Evolutionary conservation across 805 yeast species (phyloP), one percentile per base, ranked within the genome.

Genomic region (Metschnikowia aberdeeniae): DNA sequence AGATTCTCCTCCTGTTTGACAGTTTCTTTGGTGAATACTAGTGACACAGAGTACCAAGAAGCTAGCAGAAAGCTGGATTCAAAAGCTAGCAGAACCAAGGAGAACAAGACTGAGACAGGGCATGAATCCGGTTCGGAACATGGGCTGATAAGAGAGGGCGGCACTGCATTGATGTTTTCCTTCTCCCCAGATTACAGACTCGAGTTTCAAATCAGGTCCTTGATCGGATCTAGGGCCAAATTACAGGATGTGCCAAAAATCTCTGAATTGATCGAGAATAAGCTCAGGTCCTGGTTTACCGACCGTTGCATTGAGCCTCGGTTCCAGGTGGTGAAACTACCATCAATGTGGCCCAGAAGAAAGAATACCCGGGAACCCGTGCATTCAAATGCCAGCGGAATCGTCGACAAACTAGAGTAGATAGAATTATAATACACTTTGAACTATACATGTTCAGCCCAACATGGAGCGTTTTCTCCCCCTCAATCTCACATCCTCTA

Each of bases 401-500:
- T 52, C 20, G 60, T 52, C 14, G 59, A 57, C 36, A 55, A 55
- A 32, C 36, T 53, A 7, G 59, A 55, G 24, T 50, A 42, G 12
- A 17, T 36, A 33, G 13, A 33, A 14, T 35, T 24, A 22, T 22
- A 6, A 22, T 22, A 22, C 26, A 22, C 26, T 22, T 22, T 22
- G 26, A 7, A 4, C 26, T 22, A 22, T 22, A 3, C 8, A 7
- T 22, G 6, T 22, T 42, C 34, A 66, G 5, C 99, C 99, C 39
- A 90, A 67, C 96, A 92, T 88, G 47, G 95, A 85, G 64, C 99
- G 78, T 76, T 93, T 93, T 54, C 99, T 76, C 1, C 99, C 99
- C 60, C 99, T 80, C 69, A 85, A 63, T 57, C 98, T 73, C 1
- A 92, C 98, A 36, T 85, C 95, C 44, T 82, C 86, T 41, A 93